Conservation (phyloP, 805 yeast species). For the Schwanniomyces sp. region DNA sequence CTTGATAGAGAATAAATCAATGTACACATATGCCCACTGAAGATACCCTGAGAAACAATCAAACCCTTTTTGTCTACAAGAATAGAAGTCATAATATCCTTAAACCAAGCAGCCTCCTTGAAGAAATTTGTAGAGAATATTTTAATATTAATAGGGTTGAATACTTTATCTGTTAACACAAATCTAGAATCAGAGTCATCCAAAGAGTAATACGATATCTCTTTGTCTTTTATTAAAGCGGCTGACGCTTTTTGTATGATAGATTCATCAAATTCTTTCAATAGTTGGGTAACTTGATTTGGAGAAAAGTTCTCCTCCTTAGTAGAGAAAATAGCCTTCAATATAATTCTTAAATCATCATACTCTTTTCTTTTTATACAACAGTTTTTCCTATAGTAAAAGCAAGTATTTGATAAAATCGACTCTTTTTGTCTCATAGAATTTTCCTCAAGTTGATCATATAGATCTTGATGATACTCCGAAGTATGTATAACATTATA, state of each 20-base stretch:
- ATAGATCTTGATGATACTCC: constrained; percentile 19
- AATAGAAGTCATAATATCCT: constrained; percentile 40
- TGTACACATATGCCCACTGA: constrained; percentile 63
- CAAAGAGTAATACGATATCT: constrained; percentile 48
- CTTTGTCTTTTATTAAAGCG: constrained; percentile 55
- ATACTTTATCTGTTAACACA: constrained; percentile 54
- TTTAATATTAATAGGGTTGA: constrained; percentile 37
- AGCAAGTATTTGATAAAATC: constrained; percentile 45
- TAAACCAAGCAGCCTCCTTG: constrained; percentile 47
- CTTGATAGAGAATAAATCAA: constrained; percentile 55
- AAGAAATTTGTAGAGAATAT: constrained; percentile 39
- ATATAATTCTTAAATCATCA: constrained; percentile 39
- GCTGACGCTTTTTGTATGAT: constrained; percentile 50
- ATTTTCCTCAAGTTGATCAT: constrained; percentile 49
- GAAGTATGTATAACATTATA: constrained; percentile 25
- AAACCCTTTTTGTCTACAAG: constrained; percentile 52
- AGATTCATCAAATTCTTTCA: constrained; percentile 45
- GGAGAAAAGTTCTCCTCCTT: constrained; percentile 48
- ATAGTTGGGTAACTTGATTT: constrained; percentile 44
- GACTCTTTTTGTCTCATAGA: constrained; percentile 76
- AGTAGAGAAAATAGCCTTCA: constrained; percentile 62
- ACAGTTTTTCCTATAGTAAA: constrained; percentile 31
- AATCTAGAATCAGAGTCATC: constrained; percentile 46
- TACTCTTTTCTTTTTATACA: constrained; percentile 10
- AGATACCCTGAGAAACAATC: constrained; percentile 52